These are phyloP conservation scores for Cadophora gregata DNA, from an alignment of 2,329 filamentous ascomycete genomes.

Conservation along the genomic window DNA sequence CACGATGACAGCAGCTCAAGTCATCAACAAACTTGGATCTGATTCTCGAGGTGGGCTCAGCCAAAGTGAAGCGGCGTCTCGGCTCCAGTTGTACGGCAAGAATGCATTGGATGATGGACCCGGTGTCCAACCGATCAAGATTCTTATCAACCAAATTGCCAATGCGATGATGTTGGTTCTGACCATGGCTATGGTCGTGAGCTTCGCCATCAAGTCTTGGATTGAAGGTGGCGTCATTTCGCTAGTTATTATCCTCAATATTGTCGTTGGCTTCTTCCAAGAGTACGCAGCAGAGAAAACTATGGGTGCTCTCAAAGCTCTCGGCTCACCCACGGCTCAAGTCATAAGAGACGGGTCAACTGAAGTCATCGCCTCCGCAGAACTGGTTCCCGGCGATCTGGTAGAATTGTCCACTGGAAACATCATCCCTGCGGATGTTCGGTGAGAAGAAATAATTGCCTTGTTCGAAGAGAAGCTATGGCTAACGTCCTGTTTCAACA, in stretches of 20 bases:
- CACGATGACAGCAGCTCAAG: constrained; percentile 8
- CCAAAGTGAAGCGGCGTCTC: background rate
- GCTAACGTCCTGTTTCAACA: no score
- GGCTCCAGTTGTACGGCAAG: background rate
- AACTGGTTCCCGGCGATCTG: constrained; percentile 63
- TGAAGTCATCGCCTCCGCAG: constrained; percentile 56
- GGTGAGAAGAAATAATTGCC: constrained; percentile 32
- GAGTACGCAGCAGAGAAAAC: constrained; percentile 60
- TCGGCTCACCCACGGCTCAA: constrained; percentile 45
- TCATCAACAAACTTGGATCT: background rate
- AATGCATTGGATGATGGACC: constrained; percentile 59
- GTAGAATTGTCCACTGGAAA: constrained; percentile 59
- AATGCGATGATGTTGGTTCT: constrained; percentile 72
- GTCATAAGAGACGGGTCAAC: constrained; percentile 58
- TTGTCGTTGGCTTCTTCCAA: constrained; percentile 62
- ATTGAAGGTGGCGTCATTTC: constrained; percentile 66
- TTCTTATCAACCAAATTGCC: constrained; percentile 68
- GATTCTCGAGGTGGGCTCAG: background rate
- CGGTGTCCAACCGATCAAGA: constrained; percentile 66
- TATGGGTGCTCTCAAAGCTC: constrained; percentile 55
- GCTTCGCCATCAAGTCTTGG: constrained; percentile 62
- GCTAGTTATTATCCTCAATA: constrained; percentile 64
- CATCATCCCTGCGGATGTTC: constrained; percentile 50
- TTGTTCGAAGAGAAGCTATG: no score
- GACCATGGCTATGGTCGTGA: constrained; percentile 62